Conservation (phyloP, 495 filamentous ascomycete species). For the Aspergillus hancockii region DNA sequence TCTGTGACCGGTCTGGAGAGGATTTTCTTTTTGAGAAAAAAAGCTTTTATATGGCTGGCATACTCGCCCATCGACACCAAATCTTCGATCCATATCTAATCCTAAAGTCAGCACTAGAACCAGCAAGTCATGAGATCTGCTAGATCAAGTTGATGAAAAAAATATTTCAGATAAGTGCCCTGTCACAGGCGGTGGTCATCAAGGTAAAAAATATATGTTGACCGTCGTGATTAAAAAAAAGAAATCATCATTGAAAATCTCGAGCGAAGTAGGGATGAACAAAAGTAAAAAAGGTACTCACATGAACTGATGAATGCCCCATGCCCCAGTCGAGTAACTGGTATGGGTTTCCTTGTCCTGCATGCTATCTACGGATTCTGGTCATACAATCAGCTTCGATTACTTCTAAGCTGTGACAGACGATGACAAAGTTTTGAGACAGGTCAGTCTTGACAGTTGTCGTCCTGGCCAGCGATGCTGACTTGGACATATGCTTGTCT, state of each 20-base stretch:
- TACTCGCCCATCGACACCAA: too few species aligned
- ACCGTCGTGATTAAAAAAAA: slow-evolving; percentile 90
- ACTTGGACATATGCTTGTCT: slow-evolving; percentile 66
- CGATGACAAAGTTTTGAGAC: slow-evolving; percentile 16
- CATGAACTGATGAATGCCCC: slow-evolving; percentile 9
- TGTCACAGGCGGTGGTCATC: slow-evolving; percentile 92
- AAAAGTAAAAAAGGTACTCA: slow-evolving; percentile 25
- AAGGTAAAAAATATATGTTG: slow-evolving; percentile 83
- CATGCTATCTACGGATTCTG: background rate
- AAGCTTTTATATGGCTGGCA: too few species aligned
- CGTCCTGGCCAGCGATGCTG: slow-evolving; percentile 49
- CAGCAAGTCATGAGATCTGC: background rate
- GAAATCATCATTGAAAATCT: slow-evolving; percentile 70
- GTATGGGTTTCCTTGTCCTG: background rate
- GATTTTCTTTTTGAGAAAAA: too few species aligned
- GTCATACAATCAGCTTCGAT: slow-evolving; percentile 29
- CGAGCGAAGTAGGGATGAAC: slow-evolving; percentile 1
- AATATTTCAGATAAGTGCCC: slow-evolving; percentile 66
- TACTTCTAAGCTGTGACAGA: slow-evolving; percentile 20
- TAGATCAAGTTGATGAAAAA: background rate
- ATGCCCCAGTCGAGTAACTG: too few species aligned
- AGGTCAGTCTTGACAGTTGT: slow-evolving; percentile 52
- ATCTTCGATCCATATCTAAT: too few species aligned
- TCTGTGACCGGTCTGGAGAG: background rate
- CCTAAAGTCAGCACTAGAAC: background rate